phyloP scores from a whole-genome alignment of 345 rosid species.

The Bretschneidera sinensis region DNA sequence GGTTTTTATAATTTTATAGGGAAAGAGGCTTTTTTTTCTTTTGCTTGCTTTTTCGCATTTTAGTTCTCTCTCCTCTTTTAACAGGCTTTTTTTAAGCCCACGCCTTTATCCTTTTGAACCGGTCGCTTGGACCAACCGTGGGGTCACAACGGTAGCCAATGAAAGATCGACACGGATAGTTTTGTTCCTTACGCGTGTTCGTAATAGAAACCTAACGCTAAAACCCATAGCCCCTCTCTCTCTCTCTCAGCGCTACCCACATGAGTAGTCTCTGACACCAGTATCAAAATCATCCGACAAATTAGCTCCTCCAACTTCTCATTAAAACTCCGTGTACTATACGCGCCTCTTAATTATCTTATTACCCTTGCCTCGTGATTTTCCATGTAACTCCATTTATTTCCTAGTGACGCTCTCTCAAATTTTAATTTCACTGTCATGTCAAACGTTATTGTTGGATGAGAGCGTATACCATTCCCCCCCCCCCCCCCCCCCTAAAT shows the following conservation, averaged over 20 bases:
- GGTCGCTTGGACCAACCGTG: conserved; percentile 25
- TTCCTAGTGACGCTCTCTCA: no score
- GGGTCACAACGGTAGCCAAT: not conserved
- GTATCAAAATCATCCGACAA: conserved; percentile 27
- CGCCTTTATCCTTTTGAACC: conserved; percentile 26
- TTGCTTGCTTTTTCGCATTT: not conserved
- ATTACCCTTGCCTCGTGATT: no score
- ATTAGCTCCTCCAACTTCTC: conserved; percentile 1
- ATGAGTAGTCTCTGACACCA: conserved; percentile 20
- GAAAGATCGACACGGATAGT: conserved; percentile 4
- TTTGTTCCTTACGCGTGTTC: conserved; percentile 9
- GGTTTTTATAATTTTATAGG: conserved; percentile 6
- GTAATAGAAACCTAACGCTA: not conserved
- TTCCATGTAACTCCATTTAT: no score
- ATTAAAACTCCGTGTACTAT: not conserved
- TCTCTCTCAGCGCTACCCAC: conserved; percentile 9
- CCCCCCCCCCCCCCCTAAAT: no score
- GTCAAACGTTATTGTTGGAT: no score
- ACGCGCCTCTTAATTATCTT: conserved; percentile 9
- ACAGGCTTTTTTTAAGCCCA: conserved; percentile 9
- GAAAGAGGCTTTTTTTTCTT: not conserved
- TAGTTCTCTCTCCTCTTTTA: not conserved
- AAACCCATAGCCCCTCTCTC: not conserved
- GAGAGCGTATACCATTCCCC: no score
- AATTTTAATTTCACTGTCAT: no score